These are phyloP conservation scores for Paraphoma sp. DNA, from an alignment of 2,329 filamentous ascomycete genomes.

Conservation along the genomic window DNA sequence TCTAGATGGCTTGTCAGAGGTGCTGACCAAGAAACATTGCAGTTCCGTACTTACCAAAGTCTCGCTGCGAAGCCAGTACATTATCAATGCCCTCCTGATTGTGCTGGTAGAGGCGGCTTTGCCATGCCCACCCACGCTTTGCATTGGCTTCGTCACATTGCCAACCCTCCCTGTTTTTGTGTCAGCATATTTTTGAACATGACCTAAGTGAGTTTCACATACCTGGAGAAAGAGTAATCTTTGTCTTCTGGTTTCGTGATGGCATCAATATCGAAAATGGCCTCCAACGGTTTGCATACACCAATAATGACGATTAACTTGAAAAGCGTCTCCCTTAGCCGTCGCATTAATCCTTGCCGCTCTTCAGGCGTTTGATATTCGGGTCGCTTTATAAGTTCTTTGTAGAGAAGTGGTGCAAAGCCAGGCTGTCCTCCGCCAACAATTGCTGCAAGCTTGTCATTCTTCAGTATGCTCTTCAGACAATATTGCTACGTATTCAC, in stretches of 20 bases:
- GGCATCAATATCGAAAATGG: slow-evolving; percentile 62
- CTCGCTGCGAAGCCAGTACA: slow-evolving; percentile 53
- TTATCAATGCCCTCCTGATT: slow-evolving; percentile 52
- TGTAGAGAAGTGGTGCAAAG: slow-evolving; percentile 62
- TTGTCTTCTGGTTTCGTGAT: slow-evolving; percentile 63
- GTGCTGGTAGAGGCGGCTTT: slow-evolving; percentile 62
- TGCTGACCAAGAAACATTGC: not conserved
- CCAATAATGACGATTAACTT: slow-evolving; percentile 65
- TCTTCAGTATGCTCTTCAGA: too few relatives aligned
- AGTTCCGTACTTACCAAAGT: slow-evolving; percentile 45
- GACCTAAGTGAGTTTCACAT: not conserved
- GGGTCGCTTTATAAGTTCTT: slow-evolving; percentile 59
- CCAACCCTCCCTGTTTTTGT: slow-evolving; percentile 58
- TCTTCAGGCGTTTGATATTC: slow-evolving; percentile 52
- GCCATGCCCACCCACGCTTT: slow-evolving; percentile 62
- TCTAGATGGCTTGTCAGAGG: slow-evolving; percentile 26
- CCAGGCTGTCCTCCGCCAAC: slow-evolving; percentile 60
- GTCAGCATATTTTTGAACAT: not conserved
- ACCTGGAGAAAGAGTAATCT: slow-evolving; percentile 61
- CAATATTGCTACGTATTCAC: not conserved
- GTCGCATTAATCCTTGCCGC: slow-evolving; percentile 57
- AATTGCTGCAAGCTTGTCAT: slow-evolving; percentile 49
- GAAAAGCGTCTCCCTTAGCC: slow-evolving; percentile 64
- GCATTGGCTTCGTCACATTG: slow-evolving; percentile 63
- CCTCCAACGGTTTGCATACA: slow-evolving; percentile 68